A percentile compares a stretch with the other conserved stretches of the same genome.
phyloP scores from a whole-genome alignment of 345 rosid genomes.

The Brassica incana region DNA sequence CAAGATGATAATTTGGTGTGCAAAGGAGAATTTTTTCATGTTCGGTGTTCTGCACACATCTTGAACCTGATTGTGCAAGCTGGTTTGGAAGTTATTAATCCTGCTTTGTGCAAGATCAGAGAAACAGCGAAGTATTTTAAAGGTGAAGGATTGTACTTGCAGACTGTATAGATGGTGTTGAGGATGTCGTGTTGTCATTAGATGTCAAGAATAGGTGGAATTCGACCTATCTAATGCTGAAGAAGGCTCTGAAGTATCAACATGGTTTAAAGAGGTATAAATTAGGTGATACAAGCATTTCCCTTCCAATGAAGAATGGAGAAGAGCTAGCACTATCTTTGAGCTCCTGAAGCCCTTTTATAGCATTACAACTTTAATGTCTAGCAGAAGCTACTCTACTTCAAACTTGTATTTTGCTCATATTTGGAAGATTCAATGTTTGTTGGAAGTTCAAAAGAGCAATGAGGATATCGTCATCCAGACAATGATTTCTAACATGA shows the following conservation, averaged over 20 bases:
- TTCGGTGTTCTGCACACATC: too few species aligned
- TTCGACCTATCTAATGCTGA: neutral
- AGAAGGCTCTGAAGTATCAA: constrained; percentile 1
- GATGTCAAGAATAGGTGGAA: neutral
- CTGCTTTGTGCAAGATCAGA: too few species aligned
- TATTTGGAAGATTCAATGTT: neutral
- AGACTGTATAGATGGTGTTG: too few species aligned
- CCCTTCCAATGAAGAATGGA: neutral
- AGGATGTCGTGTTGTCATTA: neutral
- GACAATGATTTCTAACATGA: neutral
- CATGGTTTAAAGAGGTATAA: neutral
- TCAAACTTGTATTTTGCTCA: neutral
- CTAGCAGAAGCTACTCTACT: neutral
- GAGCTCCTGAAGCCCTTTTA: neutral
- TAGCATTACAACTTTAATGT: neutral
- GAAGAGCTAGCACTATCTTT: neutral
- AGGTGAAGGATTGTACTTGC: too few species aligned
- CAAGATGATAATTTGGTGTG: too few species aligned
- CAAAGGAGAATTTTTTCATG: too few species aligned
- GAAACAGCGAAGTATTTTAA: too few species aligned
- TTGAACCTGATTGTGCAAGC: too few species aligned
- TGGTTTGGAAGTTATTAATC: too few species aligned
- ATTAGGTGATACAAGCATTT: neutral
- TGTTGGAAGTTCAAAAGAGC: neutral
- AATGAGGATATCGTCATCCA: neutral